Evolutionary conservation across 192 early-diverging fungal species (phyloP).

Genomic region (Haplosporangium gracile): DNA sequence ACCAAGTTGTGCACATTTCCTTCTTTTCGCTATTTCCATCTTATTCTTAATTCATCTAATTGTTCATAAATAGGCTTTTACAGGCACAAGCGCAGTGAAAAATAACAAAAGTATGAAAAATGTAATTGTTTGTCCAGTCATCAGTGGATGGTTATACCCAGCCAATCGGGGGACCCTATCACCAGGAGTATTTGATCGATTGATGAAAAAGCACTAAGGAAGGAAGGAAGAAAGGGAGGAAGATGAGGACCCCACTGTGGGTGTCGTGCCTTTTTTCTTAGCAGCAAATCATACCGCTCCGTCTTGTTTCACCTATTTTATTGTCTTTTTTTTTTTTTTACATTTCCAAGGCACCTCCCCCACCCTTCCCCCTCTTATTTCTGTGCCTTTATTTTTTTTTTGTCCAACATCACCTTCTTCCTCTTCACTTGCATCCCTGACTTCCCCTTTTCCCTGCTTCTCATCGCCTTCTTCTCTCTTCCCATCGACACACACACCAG

Average conservation of each 20-base stretch:
- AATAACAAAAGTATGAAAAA: neutral
- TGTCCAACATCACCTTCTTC: neutral
- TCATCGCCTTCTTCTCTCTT: neutral
- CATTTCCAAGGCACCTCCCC: neutral
- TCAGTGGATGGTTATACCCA: neutral
- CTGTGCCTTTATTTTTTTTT: neutral
- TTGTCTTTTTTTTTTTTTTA: neutral
- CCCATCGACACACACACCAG: neutral
- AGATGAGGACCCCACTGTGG: neutral
- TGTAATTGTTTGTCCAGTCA: neutral
- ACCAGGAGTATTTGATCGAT: neutral
- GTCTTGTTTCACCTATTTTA: neutral
- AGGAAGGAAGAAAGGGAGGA: too few relatives aligned
- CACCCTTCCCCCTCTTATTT: too few relatives aligned
- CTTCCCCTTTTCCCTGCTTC: neutral
- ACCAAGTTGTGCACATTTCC: constrained; percentile 37
- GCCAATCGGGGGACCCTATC: neutral
- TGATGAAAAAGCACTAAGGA: neutral
- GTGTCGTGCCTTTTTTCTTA: neutral
- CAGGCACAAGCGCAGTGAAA: neutral
- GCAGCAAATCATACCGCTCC: neutral
- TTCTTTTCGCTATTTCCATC: neutral
- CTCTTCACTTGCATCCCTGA: neutral
- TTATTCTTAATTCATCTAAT: neutral
- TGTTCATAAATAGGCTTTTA: neutral